Percentiles rank a stretch among this genome's conserved stretches.
Conservation (phyloP, 129 eudicot species). For the Arctium minus region DNA sequence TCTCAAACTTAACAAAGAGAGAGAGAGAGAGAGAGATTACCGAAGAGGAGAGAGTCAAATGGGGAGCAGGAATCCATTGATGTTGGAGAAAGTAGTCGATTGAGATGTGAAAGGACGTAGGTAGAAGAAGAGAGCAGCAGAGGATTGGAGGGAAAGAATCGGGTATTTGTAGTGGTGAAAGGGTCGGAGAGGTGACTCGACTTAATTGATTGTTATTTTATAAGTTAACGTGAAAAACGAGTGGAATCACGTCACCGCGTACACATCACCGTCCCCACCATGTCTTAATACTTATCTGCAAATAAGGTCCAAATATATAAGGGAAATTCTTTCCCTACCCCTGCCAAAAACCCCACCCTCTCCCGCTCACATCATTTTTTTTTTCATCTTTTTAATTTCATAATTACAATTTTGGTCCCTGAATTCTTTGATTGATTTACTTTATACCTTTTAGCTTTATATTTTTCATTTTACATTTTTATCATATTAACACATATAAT, state of each 20-base stretch:
- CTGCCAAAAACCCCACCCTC: too few species aligned
- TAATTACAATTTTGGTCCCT: too few species aligned
- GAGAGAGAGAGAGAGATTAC: conserved; percentile 16
- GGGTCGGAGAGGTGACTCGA: background rate
- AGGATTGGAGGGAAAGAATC: background rate
- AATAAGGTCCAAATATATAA: background rate
- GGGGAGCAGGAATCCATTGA: conserved; percentile 48
- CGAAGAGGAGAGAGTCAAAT: conserved; percentile 56
- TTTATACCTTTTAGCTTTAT: too few species aligned
- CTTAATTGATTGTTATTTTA: background rate
- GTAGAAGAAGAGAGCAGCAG: background rate
- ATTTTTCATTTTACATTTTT: too few species aligned
- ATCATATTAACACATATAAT: too few species aligned
- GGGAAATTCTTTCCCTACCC: too few species aligned
- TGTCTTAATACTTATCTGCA: background rate
- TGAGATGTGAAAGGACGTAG: background rate
- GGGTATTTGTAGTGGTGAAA: background rate
- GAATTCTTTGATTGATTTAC: too few species aligned
- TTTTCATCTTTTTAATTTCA: too few species aligned
- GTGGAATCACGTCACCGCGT: background rate
- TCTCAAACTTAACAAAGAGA: too few species aligned
- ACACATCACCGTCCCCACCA: background rate
- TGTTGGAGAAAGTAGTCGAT: background rate
- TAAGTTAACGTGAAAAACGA: background rate
- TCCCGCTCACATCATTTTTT: too few species aligned